Evolutionary conservation across 768 basidiomycete species (phyloP), one percentile per base, ranked within the genome.

Genomic region (Pisolithus tinctorius): DNA sequence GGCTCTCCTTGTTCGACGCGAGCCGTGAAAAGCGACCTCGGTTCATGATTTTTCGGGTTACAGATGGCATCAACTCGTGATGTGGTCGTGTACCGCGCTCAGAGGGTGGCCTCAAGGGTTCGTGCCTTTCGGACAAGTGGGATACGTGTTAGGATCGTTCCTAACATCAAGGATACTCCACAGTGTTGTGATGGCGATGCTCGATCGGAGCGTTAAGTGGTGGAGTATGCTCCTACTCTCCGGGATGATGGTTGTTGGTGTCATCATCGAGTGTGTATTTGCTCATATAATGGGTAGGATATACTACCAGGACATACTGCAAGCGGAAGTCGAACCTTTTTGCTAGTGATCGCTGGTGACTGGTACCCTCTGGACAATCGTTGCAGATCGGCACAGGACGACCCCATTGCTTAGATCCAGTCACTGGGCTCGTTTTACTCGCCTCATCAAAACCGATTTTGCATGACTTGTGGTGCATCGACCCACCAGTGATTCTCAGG

Each of bases 151-250:
- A 1, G 82, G 82, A 9, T 73, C 74, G 5, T 86, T 86, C 60
- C 52, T 78, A 1, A 59, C 75, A 4, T 86, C 84, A 0, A 82
- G 71, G 2, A 36, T 82, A 7, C 60, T 83, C 14, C 86, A 87
- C 53, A 70, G 79, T 50, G 41, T 75, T 4, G 73, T 74, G 6
- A 44, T 79, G 45, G 78, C 76, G 72, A 73, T 75, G 0, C 69
- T 81, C 71, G 74, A 76, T 2, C 61, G 66, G 6, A 75, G 73
- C 6, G 65, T 69, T 0, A 77, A 82, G 30, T 66, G 76, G 16
- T 48, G 51, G 54, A 49, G 58, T 30, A 69, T 79, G 40, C 61
- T 68, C 0, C 72, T 75, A 1, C 79, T 77, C 53, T 86, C 84
- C 58, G 53, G 82, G 31, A 65, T 79, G 61, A 80, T 76, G 68